Base-by-base conservation (phyloP, 139 green algal species). In the Diplosphaera chodatii region DNA sequence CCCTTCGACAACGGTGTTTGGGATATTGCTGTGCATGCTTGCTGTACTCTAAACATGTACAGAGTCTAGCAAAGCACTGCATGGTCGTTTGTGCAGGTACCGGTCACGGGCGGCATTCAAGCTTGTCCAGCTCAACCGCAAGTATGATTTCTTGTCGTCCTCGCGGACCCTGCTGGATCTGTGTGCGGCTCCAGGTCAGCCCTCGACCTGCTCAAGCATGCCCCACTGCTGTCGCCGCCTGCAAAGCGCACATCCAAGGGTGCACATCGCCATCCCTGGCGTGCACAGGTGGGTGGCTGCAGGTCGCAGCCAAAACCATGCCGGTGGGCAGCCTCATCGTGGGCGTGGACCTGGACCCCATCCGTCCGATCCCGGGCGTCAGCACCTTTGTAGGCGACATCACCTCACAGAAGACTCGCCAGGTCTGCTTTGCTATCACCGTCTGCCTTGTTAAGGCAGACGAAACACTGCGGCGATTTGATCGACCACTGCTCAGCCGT, bases 71-170 rank as follows among this genome's bases (percentile, higher is more conserved):
- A 48, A 48, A 21, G 8, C 10, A 13, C 13, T 8, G 37, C 37
- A 48, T 13, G 13, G 10, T 48, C 10, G 10, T 13, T 30, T 10
- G 15, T 5, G 64, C 85, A 95, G 92, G 55, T 99, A 92, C 80
- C 90, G 96, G 23, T 98, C 94, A 0, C 92, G 96, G 81, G 94
- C 96, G 40, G 93, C 96, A 1, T 99, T 99, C 84, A 99, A 99
- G 91, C 90, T 99, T 15, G 92, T 99, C 28, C 96, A 99, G 83
- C 88, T 99, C 15, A 98, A 99, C 83, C 81, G 91, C 32, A 96
- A 98, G 82, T 98, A 93, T 76, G 81, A 94, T 67, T 97, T 99
- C 78, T 83, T 99, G 6, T 71, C 78, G 28, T 88, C 85, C 27
- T 88, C 89, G 73, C 69, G 81, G 3, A 79, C 87, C 0, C 63